Evolutionary conservation across 768 basidiomycete species (phyloP), one percentile per base, ranked within the genome.

Genomic region (Mycena epipterygia): DNA sequence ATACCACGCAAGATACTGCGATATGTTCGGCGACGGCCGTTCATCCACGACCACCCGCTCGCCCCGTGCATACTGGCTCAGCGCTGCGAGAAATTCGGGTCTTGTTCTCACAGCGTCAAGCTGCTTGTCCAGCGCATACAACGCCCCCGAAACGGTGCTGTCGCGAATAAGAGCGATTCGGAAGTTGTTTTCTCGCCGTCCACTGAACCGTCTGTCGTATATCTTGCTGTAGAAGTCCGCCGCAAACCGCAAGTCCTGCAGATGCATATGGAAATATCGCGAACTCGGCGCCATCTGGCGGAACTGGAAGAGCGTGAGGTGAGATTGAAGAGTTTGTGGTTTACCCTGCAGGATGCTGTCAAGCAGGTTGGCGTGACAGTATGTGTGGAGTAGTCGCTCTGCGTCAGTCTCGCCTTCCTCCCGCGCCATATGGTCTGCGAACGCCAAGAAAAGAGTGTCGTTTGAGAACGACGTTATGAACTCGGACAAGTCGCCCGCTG

Each of bases 261-360:
- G 78, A 9, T 89, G 84, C 49, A 95, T 81, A 73, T 90, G 88
- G 80, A 91, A 93, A 77, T 89, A 90, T 12, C 83, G 86, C 8
- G 89, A 88, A 5, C 80, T 74, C 0, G 89, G 88, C 5, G 85
- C 81, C 87, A 91, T 89, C 61, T 81, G 86, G 67, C 93, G 90
- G 74, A 90, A 90, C 56, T 84, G 87, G 76, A 91, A 94, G 32
- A 96, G 77, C 1, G 89, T 89, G 3, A 96, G 82, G 76, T 95
- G 93, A 0, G 91, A 86, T 73, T 92, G 90, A 5, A 97, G 81
- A 0, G 93, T 91, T 67, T 90, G 88, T 16, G 93, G 90, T 77
- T 97, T 98, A 81, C 97, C 96, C 77, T 94, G 91, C n/a, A 96
- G 83, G 57, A 98, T 92, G 80, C 94, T 93, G 78, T 98, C 97